Evolutionary conservation across 2,329 filamentous ascomycete genomes (phyloP).

Genomic region (Coniochaeta sp.): DNA sequence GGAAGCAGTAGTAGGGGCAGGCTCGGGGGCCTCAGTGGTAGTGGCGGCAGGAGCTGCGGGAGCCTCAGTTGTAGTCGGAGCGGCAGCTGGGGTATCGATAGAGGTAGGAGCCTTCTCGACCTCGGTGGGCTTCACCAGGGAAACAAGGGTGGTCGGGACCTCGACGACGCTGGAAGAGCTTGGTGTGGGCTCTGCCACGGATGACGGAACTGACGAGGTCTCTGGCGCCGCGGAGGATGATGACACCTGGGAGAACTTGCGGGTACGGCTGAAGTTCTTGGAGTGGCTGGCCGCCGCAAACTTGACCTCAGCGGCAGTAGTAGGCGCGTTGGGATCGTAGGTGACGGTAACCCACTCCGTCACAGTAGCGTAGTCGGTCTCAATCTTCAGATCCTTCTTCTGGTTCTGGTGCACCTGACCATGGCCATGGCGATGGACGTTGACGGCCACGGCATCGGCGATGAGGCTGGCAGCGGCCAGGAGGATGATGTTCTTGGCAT

Average conservation of each 20-base stretch:
- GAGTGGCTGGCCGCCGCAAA: slow-evolving; percentile 12
- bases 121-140: slow-evolving; percentile 6
- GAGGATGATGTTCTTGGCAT: slow-evolving; percentile 31
- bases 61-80: neutral
- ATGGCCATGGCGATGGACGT: slow-evolving; percentile 34
- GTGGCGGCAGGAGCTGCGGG: neutral
- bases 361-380: slow-evolving; percentile 25
- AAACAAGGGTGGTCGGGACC: slow-evolving; percentile 13
- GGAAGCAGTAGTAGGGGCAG: slow-evolving; percentile 13
- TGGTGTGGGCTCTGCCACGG: slow-evolving; percentile 4
- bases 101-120: slow-evolving; percentile 1
- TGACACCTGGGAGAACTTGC: slow-evolving; percentile 3
- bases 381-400: slow-evolving; percentile 23
- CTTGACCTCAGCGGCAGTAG: slow-evolving; percentile 7
- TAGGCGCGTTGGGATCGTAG: slow-evolving; percentile 14
- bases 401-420: slow-evolving; percentile 25
- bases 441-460: slow-evolving; percentile 34
- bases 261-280: slow-evolving; percentile 3
- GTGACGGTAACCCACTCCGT: slow-evolving; percentile 36
- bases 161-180: slow-evolving; percentile 4
- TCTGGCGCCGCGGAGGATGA: neutral
- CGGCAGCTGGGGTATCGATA: neutral
- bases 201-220: neutral
- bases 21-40: slow-evolving; percentile 2
- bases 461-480: slow-evolving; percentile 35